Conservation (phyloP, 2,329 filamentous ascomycete species). For the Canariomyces notabilis region DNA sequence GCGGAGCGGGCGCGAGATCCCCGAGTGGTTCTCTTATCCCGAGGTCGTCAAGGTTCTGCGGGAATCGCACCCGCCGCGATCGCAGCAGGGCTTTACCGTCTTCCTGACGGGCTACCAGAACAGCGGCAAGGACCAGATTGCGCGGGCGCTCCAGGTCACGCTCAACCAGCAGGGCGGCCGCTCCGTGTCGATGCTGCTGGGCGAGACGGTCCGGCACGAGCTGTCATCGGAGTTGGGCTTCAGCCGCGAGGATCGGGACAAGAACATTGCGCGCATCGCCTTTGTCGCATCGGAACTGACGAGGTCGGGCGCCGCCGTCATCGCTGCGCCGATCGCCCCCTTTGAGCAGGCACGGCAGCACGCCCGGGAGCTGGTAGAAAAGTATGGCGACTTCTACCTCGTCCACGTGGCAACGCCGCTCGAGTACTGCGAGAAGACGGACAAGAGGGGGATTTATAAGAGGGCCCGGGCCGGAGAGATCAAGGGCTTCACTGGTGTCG, state of each 20-base stretch:
- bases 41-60: slow-evolving; percentile 95
- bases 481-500: slow-evolving; percentile 96
- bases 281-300: slow-evolving; percentile 96
- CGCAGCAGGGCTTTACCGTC: slow-evolving; percentile 92
- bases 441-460: slow-evolving; percentile 85
- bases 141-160: slow-evolving; percentile 90
- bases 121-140: slow-evolving; percentile 94
- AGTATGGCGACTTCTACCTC: slow-evolving; percentile 87
- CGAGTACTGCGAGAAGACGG: slow-evolving; percentile 90
- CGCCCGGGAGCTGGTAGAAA: slow-evolving; percentile 80
- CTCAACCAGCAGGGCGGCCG: slow-evolving; percentile 97
- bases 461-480: slow-evolving; percentile 83
- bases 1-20: slow-evolving; percentile 87
- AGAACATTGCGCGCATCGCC: slow-evolving; percentile 91
- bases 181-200: slow-evolving; percentile 87
- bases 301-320: slow-evolving; percentile 86
- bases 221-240: slow-evolving; percentile 94
- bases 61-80: slow-evolving; percentile 90
- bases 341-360: slow-evolving; percentile 73
- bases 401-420: slow-evolving; percentile 91
- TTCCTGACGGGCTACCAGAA: slow-evolving; percentile 98
- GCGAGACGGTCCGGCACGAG: slow-evolving; percentile 90
- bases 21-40: slow-evolving; percentile 99
- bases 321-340: slow-evolving; percentile 92
- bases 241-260: slow-evolving; percentile 84